A percentile compares a stretch with the other conserved stretches of the same genome.
These are phyloP conservation scores for Millerozyma miso DNA, from an alignment of 805 yeast species.

Conservation along the genomic window DNA sequence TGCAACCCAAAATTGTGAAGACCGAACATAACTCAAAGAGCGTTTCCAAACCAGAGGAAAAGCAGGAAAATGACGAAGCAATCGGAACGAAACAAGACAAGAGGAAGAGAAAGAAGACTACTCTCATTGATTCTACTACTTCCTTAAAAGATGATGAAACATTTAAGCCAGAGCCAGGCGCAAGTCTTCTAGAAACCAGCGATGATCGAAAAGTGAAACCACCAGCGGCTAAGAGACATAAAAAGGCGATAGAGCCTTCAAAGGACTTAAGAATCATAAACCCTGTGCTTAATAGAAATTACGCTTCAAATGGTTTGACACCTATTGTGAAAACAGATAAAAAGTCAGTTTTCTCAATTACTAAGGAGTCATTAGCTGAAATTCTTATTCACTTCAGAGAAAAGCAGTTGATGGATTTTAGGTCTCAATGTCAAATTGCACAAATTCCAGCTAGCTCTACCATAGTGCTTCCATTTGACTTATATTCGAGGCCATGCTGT, in stretches of 20 bases:
- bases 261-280: conserved; percentile 9
- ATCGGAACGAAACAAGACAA: neutral
- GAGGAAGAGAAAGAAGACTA: neutral
- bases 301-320: conserved; percentile 11
- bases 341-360: conserved; percentile 11
- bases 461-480: conserved; percentile 16
- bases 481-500: conserved; percentile 44
- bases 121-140: conserved; percentile 2
- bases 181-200: neutral
- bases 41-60: neutral
- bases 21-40: neutral
- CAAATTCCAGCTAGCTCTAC: conserved; percentile 14
- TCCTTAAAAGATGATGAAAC: neutral
- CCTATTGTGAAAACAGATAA: conserved; percentile 15
- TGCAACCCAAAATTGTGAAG: neutral
- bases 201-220: neutral
- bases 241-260: conserved; percentile 4
- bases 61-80: neutral
- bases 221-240: conserved; percentile 8
- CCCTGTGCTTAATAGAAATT: conserved; percentile 21
- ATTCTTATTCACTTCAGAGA: conserved; percentile 15
- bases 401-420: conserved; percentile 26
- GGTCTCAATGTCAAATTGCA: conserved; percentile 14
- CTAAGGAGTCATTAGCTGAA: conserved; percentile 3
- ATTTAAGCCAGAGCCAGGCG: neutral